Base-by-base conservation (phyloP, 495 filamentous ascomycete genomes). In the Cercophora samala region DNA sequence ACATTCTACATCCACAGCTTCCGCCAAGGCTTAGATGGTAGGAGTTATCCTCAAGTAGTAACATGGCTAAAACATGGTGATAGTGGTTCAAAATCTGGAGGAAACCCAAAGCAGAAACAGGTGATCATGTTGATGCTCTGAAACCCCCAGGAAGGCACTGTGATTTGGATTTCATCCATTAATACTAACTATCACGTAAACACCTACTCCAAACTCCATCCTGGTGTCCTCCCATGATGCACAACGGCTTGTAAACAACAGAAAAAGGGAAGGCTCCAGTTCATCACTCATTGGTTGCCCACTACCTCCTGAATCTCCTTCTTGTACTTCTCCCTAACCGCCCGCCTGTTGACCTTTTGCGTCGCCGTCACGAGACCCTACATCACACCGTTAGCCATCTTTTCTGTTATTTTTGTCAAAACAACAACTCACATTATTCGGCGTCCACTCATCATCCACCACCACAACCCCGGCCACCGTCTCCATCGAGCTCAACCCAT, bases 391-490 rank as follows among this genome's bases (percentile, higher is more conserved):
- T 81, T 72, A 82, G 73, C 37, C 58, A 60, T 24, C 22, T 5
- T 5, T 15, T 26, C 56, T 22, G 8, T 22, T 58, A 0, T 24
- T 15, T 29, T 5, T 29, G 18, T 24, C 58, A 32, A 29, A 13
- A 42, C 1, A 62, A 29, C 5, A 15, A 76, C 85, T 84, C 74
- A 88, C 87, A 75, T 83, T 89, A 18, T 80, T 77, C 25, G 87
- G 87, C 63, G 86, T 88, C 87, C 87, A 89, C 75, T 89, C 87
- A 69, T 88, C 87, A 58, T 88, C 86, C 1, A 81, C 80, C 29
- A 89, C 24, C 64, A 88, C 86, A 23, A 89, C 84, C 22, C 86
- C 86, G 4, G 78, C 77, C 25, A 89, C 80, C 51, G 85, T 83
- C 81, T 89, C 87, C 58, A 89, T 83, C 3, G 74, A 72, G 9